Percentiles rank a stretch among this genome's conserved stretches.
Conservation (phyloP, 2,329 filamentous ascomycete genomes). For the Colletotrichum agaves region DNA sequence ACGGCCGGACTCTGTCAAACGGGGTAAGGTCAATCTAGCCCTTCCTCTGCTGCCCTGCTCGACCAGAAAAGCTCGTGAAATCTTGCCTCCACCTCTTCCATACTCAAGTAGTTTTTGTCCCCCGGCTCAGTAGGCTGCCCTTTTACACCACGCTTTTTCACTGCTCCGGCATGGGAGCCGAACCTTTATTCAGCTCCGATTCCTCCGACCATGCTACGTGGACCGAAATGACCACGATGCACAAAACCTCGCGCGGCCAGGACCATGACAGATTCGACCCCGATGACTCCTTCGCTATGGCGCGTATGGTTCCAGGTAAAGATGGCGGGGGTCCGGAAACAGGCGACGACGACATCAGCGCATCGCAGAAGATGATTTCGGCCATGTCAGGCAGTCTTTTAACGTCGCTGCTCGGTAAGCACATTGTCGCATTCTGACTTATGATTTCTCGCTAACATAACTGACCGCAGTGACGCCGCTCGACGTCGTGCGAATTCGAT, state of each 20-base stretch:
- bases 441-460: conserved; percentile 22
- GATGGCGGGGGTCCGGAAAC: conserved; percentile 33
- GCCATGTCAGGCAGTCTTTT: conserved; percentile 90
- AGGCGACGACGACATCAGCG: conserved; percentile 74
- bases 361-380: conserved; percentile 92
- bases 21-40: conserved; percentile 30
- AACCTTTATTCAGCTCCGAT: conserved; percentile 19
- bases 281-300: conserved; percentile 45
- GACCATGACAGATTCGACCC: conserved; percentile 45
- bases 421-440: neutral
- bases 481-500: conserved; percentile 93
- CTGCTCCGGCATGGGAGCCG: conserved; percentile 11
- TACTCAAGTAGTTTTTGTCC: neutral
- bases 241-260: conserved; percentile 38
- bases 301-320: conserved; percentile 43
- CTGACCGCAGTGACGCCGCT: conserved; percentile 83
- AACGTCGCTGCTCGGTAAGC: conserved; percentile 86
- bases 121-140: neutral
- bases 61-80: conserved; percentile 28
- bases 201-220: conserved; percentile 35
- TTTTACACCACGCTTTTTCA: neutral
- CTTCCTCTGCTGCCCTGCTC: conserved; percentile 9
- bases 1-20: conserved; percentile 30
- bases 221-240: conserved; percentile 33
- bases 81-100: conserved; percentile 21